These are phyloP conservation scores for Sambucus nigra DNA, from an alignment of 129 eudicot genomes.

Conservation along the genomic window DNA sequence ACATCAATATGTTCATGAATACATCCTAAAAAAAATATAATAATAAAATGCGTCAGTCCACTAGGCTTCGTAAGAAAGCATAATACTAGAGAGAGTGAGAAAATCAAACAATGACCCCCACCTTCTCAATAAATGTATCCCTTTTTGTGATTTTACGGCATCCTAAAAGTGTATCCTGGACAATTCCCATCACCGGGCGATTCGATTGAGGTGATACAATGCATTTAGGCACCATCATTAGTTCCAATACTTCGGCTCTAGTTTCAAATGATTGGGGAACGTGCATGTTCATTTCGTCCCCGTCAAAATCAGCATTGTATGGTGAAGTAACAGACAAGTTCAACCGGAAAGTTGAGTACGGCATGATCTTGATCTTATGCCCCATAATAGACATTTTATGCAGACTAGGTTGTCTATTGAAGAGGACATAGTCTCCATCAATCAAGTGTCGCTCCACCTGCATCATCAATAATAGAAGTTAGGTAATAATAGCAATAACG, in stretches of 20 bases:
- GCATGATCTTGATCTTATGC: slow-evolving; percentile 56
- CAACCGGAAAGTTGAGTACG: slow-evolving; percentile 52
- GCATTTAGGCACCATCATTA: slow-evolving; percentile 68
- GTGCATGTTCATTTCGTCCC: slow-evolving; percentile 71
- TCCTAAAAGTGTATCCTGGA: slow-evolving; percentile 58
- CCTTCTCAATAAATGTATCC: slow-evolving; percentile 68
- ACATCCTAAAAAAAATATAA: slow-evolving; percentile 39
- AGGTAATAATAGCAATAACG: background rate
- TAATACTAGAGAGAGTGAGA: background rate
- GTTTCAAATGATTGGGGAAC: slow-evolving; percentile 63
- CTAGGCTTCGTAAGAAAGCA: background rate
- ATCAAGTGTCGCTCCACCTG: slow-evolving; percentile 59
- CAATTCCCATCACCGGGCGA: slow-evolving; percentile 62
- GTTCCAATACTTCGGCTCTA: slow-evolving; percentile 49
- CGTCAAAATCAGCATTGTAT: slow-evolving; percentile 68
- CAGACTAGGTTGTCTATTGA: slow-evolving; percentile 57
- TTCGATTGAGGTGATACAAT: slow-evolving; percentile 60
- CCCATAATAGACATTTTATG: slow-evolving; percentile 72
- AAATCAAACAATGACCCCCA: background rate
- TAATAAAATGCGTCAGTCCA: background rate
- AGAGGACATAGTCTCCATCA: slow-evolving; percentile 55
- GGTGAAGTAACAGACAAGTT: slow-evolving; percentile 57
- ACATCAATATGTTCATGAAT: slow-evolving; percentile 53
- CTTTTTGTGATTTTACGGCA: slow-evolving; percentile 55
- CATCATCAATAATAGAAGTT: background rate